Conservation (phyloP, 2,329 filamentous ascomycete genomes). For the Trichoderma sp. region DNA sequence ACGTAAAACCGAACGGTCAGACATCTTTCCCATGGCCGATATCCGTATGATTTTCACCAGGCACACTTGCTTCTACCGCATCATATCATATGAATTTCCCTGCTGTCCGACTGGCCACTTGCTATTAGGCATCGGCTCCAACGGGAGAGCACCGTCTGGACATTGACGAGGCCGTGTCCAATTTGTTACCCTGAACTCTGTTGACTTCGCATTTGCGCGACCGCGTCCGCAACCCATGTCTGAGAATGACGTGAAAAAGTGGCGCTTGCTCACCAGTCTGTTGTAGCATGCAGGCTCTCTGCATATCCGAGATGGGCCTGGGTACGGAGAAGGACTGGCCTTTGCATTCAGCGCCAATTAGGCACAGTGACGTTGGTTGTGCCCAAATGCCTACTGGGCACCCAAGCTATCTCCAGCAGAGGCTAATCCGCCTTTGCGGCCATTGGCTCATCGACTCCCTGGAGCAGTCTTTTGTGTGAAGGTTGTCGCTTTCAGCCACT, state of each 20-base stretch:
- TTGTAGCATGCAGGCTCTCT: conserved; percentile 1
- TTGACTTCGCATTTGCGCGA: not conserved
- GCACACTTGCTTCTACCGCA: not conserved
- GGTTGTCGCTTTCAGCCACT: not conserved
- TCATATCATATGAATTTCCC: not conserved
- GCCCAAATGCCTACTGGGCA: conserved; percentile 5
- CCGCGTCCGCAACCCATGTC: conserved; percentile 5
- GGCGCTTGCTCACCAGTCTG: conserved; percentile 9
- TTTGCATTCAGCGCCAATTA: not conserved
- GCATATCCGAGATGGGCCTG: conserved; percentile 1
- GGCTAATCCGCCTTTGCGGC: not conserved
- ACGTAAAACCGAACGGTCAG: not conserved
- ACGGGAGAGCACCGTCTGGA: not conserved
- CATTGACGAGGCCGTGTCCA: not conserved
- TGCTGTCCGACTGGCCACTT: not conserved
- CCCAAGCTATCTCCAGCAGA: not conserved
- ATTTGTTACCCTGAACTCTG: not conserved
- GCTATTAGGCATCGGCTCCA: not conserved
- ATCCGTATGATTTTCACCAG: not conserved
- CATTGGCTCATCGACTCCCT: conserved; percentile 1
- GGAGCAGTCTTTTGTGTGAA: not conserved
- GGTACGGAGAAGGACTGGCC: not conserved
- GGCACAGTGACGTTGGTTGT: conserved; percentile 9
- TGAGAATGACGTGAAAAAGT: conserved; percentile 7
- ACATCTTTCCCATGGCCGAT: not conserved